A percentile compares a stretch with the other conserved stretches of the same genome.
Conservation (phyloP, 441 rosid genomes). For the Gossypium gossypioides region DNA sequence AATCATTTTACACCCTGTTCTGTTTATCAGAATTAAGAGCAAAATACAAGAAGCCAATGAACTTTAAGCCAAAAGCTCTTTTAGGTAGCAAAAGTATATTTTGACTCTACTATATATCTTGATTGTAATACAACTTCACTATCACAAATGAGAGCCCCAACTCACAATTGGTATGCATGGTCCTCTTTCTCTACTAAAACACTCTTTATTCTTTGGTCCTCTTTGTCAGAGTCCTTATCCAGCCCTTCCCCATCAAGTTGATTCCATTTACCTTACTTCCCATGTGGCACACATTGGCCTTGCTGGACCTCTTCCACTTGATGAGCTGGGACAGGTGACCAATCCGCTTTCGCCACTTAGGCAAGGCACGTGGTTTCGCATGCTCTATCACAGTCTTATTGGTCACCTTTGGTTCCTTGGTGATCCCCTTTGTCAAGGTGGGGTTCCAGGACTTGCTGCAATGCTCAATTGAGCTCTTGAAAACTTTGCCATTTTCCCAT, state of each 20-base stretch:
- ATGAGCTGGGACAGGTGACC: slow-evolving; percentile 70
- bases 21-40: slow-evolving; percentile 9
- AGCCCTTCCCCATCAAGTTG: slow-evolving; percentile 54
- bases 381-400: slow-evolving; percentile 57
- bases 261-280: slow-evolving; percentile 64
- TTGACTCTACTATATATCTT: slow-evolving; percentile 34
- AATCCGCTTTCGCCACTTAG: slow-evolving; percentile 81
- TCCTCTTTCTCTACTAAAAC: slow-evolving; percentile 11
- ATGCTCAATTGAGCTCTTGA: slow-evolving; percentile 39
- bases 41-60: slow-evolving; percentile 23
- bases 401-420: slow-evolving; percentile 7
- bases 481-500: slow-evolving; percentile 65
- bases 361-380: slow-evolving; percentile 39
- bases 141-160: slow-evolving; percentile 16
- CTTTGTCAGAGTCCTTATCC: slow-evolving; percentile 74
- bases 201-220: slow-evolving; percentile 35
- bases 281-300: slow-evolving; percentile 53
- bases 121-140: slow-evolving; percentile 20
- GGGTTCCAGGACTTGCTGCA: slow-evolving; percentile 32
- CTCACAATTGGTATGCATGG: slow-evolving; percentile 16
- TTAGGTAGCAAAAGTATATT: slow-evolving; percentile 26
- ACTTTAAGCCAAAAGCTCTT: slow-evolving; percentile 20
- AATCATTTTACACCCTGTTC: slow-evolving; percentile 14
- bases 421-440: slow-evolving; percentile 8
- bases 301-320: slow-evolving; percentile 61